phyloP scores from a whole-genome alignment of 805 yeast genomes.

The Metschnikowia amazonensis region DNA sequence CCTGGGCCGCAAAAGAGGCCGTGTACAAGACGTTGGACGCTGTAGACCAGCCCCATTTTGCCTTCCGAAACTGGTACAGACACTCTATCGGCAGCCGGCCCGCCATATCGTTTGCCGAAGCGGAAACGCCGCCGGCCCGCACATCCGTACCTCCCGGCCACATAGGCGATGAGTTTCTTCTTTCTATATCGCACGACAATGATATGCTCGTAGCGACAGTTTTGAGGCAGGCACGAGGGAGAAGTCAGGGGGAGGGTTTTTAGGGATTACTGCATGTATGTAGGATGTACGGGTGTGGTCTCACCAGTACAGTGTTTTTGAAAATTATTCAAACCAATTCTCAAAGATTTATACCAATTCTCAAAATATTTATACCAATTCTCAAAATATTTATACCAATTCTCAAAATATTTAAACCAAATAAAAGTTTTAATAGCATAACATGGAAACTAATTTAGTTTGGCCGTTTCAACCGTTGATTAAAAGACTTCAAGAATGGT shows the following conservation, averaged over 20 bases:
- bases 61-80: slow-evolving; percentile 60
- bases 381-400: too few species aligned
- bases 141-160: neutral
- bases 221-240: slow-evolving; percentile 34
- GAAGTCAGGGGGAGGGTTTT: neutral
- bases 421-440: too few species aligned
- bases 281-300: too few species aligned
- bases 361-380: too few species aligned
- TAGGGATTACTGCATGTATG: too few species aligned
- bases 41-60: slow-evolving; percentile 48
- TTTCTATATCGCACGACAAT: slow-evolving; percentile 64
- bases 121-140: neutral
- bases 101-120: slow-evolving; percentile 21
- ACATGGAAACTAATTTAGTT: too few species aligned
- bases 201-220: slow-evolving; percentile 57
- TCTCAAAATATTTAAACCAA: too few species aligned
- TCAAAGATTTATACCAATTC: too few species aligned
- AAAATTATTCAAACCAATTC: too few species aligned
- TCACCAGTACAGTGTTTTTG: too few species aligned
- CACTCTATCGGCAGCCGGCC: slow-evolving; percentile 45
- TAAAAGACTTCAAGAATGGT: too few species aligned
- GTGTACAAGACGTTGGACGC: slow-evolving; percentile 55
- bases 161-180: slow-evolving; percentile 44
- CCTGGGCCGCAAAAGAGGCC: slow-evolving; percentile 78
- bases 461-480: too few species aligned